Evolutionary conservation across 306 rosid genomes (phyloP).

Genomic region (Lupinus albus): DNA sequence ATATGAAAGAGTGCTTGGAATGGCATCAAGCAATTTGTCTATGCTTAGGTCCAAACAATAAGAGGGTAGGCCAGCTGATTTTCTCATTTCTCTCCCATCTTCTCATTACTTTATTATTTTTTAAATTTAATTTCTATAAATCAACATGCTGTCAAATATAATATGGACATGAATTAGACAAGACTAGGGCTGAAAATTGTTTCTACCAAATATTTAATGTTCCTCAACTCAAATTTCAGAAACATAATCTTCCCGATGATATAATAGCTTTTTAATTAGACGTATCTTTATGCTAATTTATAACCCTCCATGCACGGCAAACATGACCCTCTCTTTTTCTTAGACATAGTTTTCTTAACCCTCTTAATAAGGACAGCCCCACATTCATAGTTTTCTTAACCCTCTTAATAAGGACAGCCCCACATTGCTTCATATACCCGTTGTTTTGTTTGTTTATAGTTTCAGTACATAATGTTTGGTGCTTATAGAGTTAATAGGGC

Average conservation of each 20-base stretch:
- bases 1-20: conserved; percentile 69
- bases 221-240: too few relatives aligned
- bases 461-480: conserved; percentile 41
- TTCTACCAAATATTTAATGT: too few relatives aligned
- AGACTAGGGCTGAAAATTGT: too few relatives aligned
- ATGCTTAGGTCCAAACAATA: conserved; percentile 62
- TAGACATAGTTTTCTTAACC: conserved; percentile 59
- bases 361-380: conserved; percentile 45
- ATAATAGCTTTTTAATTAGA: conserved; percentile 14
- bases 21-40: conserved; percentile 70
- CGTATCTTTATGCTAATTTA: neutral
- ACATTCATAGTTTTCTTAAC: conserved; percentile 61
- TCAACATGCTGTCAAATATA: too few relatives aligned
- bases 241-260: too few relatives aligned
- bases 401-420: conserved; percentile 47
- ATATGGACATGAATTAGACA: too few relatives aligned
- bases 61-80: conserved; percentile 47
- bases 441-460: conserved; percentile 47
- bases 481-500: conserved; percentile 45
- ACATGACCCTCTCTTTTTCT: conserved; percentile 18
- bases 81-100: neutral
- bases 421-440: conserved; percentile 34
- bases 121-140: too few relatives aligned
- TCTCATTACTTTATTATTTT: conserved; percentile 2
- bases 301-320: conserved; percentile 57